phyloP scores from a whole-genome alignment of 208 protist species.

The Tritrichomonas foetus region DNA sequence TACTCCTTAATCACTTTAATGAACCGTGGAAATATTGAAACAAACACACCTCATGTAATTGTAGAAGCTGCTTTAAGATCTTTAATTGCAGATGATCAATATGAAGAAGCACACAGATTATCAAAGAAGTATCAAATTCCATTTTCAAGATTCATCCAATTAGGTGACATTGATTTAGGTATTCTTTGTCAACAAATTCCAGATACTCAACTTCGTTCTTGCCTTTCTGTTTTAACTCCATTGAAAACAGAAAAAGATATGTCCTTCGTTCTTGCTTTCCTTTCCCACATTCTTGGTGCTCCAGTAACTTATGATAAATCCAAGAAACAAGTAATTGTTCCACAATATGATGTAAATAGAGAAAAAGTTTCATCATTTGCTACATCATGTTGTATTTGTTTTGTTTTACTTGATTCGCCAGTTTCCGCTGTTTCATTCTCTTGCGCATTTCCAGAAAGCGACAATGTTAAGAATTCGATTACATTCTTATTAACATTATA shows the following conservation, averaged over 20 bases:
- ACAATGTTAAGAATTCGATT: neutral
- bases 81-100: neutral
- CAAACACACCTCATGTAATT: neutral
- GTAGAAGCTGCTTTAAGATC: neutral
- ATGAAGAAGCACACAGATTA: neutral
- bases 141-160: neutral
- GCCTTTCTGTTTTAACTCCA: neutral
- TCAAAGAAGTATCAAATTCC: constrained; percentile 30
- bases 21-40: neutral
- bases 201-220: neutral
- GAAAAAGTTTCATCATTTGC: neutral
- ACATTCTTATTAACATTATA: neutral
- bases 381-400: neutral
- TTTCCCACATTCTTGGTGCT: neutral
- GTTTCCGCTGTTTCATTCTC: neutral
- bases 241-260: neutral
- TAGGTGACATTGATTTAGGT: neutral
- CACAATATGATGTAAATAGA: neutral
- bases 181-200: neutral
- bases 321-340: neutral
- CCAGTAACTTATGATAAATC: neutral
- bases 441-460: neutral
- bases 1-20: neutral
- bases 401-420: neutral
- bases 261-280: neutral